Conservation (phyloP, 2,329 filamentous ascomycete species). For the Diaporthe aspalathi region DNA sequence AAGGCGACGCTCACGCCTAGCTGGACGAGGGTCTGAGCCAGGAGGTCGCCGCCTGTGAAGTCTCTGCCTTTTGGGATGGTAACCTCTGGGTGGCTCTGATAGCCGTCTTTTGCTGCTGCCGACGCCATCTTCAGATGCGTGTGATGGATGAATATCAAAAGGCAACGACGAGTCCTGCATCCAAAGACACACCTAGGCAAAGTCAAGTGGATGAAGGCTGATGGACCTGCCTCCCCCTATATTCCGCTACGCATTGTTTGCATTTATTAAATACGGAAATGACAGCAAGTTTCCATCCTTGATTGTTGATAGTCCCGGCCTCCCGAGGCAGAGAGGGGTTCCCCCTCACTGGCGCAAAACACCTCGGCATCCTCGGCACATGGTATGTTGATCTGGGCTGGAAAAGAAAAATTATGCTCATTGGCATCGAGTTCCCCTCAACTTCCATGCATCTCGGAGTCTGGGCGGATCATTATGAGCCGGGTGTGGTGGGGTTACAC, state of each 20-base stretch:
- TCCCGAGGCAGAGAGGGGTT: conserved; percentile 5
- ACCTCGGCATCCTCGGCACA: neutral
- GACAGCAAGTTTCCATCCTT: neutral
- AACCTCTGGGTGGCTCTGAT: neutral
- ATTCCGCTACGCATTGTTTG: neutral
- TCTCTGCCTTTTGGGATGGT: conserved; percentile 44
- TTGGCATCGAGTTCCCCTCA: neutral
- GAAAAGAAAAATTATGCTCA: neutral
- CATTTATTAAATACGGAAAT: neutral
- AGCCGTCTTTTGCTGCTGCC: neutral
- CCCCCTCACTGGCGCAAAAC: neutral
- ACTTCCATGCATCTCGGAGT: neutral
- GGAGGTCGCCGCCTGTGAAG: conserved; percentile 57
- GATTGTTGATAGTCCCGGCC: neutral
- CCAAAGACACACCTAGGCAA: neutral
- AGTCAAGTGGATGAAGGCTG: neutral
- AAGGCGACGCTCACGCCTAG: conserved; percentile 57
- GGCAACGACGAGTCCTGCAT: too few relatives aligned
- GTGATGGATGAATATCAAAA: neutral
- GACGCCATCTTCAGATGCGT: neutral
- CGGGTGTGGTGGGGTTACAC: neutral
- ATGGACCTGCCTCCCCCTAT: too few relatives aligned
- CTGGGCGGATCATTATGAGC: neutral
- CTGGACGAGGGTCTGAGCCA: conserved; percentile 56
- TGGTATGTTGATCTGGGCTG: neutral